Evolutionary conservation across 164 flowering plant species (phyloP).

Genomic region (Magnolia kwangsiensis): DNA sequence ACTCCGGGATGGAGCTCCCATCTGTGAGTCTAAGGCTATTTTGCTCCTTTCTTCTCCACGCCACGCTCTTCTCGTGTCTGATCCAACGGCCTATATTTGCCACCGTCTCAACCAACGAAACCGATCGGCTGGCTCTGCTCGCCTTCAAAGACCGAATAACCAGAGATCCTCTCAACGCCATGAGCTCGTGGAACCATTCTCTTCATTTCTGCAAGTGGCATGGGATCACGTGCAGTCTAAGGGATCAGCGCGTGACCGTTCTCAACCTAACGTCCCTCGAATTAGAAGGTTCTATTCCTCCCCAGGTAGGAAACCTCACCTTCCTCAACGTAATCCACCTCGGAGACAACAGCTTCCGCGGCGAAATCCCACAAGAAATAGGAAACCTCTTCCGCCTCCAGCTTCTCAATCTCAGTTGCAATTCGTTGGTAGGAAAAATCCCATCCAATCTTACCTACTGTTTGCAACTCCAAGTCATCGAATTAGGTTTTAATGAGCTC

Average conservation of each 20-base stretch:
- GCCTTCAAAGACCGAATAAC: slow-evolving; percentile 12
- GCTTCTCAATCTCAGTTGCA: slow-evolving; percentile 30
- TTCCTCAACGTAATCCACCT: slow-evolving; percentile 34
- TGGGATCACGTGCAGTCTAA: slow-evolving; percentile 20
- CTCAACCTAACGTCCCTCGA: slow-evolving; percentile 20
- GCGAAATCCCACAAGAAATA: slow-evolving; percentile 29
- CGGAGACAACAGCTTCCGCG: slow-evolving; percentile 28
- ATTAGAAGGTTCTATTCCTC: slow-evolving; percentile 27
- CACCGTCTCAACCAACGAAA: background rate
- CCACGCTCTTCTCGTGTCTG: background rate
- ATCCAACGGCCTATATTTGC: too few relatives aligned
- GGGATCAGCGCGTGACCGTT: slow-evolving; percentile 18
- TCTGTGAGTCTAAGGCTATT: background rate
- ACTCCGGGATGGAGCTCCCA: background rate
- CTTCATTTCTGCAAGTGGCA: slow-evolving; percentile 14
- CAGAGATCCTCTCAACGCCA: slow-evolving; percentile 10
- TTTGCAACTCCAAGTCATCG: slow-evolving; percentile 7
- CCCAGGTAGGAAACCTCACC: slow-evolving; percentile 40
- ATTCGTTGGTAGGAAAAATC: slow-evolving; percentile 27
- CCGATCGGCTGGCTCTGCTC: slow-evolving; percentile 14
- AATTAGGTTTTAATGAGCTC: background rate
- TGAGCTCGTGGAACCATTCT: slow-evolving; percentile 15
- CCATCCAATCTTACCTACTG: slow-evolving; percentile 27
- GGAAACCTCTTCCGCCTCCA: slow-evolving; percentile 28
- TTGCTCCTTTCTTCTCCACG: background rate